Evolutionary conservation across 495 filamentous ascomycete genomes (phyloP).

Genomic region (Xylaria intraflava): DNA sequence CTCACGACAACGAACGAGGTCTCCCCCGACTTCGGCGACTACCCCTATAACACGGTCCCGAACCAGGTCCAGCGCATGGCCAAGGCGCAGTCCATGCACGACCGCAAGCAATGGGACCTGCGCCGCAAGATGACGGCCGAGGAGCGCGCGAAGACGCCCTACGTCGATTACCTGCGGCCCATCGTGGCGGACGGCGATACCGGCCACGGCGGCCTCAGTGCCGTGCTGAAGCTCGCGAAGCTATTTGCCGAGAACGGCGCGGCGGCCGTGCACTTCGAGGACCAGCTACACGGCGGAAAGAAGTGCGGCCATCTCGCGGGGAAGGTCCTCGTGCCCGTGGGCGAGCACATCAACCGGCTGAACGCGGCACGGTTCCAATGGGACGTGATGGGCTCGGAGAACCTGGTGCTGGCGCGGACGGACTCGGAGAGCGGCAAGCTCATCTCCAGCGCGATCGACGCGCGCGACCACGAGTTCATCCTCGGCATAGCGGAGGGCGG

Average conservation of each 20-base stretch:
- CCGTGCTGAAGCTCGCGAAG: conserved; percentile 94
- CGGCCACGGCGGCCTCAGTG: conserved; percentile 82
- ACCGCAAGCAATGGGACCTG: conserved; percentile 88
- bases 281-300: conserved; percentile 95
- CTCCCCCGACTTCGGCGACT: conserved; percentile 93
- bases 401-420: conserved; percentile 87
- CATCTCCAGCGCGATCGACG: conserved; percentile 82
- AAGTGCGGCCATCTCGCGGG: conserved; percentile 97
- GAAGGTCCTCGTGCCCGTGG: conserved; percentile 89
- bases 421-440: conserved; percentile 91
- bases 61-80: conserved; percentile 95
- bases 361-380: conserved; percentile 91
- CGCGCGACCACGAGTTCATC: conserved; percentile 94
- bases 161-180: conserved; percentile 84
- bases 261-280: conserved; percentile 94
- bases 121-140: conserved; percentile 68
- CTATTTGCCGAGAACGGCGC: conserved; percentile 98
- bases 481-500: conserved; percentile 70
- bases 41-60: conserved; percentile 97
- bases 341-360: conserved; percentile 93
- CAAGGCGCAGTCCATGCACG: conserved; percentile 94
- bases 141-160: conserved; percentile 66
- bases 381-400: conserved; percentile 95
- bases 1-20: conserved; percentile 95
- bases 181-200: conserved; percentile 98